Evolutionary conservation across 805 yeast genomes (phyloP).

Genomic region (Saccharomycopsis amapae): DNA sequence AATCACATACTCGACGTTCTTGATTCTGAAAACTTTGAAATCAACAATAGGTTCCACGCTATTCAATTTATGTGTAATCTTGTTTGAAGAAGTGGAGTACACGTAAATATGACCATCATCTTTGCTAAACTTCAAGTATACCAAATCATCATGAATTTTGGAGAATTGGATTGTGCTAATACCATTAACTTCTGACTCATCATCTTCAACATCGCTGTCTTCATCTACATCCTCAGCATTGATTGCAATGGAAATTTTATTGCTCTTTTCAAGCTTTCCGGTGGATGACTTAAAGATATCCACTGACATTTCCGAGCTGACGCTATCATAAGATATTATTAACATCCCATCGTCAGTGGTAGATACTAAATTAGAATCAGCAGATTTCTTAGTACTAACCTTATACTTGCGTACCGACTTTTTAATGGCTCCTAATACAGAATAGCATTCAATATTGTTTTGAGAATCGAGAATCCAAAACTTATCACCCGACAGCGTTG

Average conservation of each 20-base stretch:
- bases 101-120: conserved; percentile 13
- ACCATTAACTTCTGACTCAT: background rate
- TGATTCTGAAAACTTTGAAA: conserved; percentile 12
- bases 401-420: background rate
- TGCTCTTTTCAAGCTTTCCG: background rate
- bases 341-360: background rate
- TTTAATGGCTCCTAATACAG: background rate
- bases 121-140: conserved; percentile 6
- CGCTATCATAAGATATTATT: background rate
- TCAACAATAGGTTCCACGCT: background rate
- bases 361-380: background rate
- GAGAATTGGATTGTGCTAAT: background rate
- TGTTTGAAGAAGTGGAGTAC: conserved; percentile 2
- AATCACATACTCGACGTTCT: conserved; percentile 13
- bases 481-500: background rate
- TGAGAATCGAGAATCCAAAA: conserved; percentile 1
- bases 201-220: conserved; percentile 1
- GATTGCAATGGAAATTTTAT: background rate
- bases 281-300: background rate
- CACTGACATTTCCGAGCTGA: background rate
- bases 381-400: background rate
- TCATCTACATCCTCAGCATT: background rate
- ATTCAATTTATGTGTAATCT: conserved; percentile 11
- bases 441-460: background rate
- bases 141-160: conserved; percentile 7